These are phyloP conservation scores for Populus tremula DNA, from an alignment of 345 rosid genomes.

Conservation along the genomic window DNA sequence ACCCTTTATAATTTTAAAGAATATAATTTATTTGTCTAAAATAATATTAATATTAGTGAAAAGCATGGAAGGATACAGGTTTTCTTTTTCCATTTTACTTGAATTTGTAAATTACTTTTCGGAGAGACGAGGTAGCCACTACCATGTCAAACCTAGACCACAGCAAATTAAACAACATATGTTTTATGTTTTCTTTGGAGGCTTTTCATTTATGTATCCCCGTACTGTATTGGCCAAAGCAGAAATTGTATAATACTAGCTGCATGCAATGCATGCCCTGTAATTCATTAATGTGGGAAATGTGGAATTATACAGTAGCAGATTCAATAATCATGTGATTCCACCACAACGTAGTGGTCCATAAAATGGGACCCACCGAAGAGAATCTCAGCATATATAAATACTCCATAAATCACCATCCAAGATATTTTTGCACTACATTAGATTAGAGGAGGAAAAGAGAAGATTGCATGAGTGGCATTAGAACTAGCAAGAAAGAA, in stretches of 20 bases:
- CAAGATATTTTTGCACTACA: not conserved
- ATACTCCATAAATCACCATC: not conserved
- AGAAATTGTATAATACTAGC: not conserved
- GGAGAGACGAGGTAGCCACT: not conserved
- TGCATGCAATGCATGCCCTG: not conserved
- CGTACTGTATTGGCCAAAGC: not conserved
- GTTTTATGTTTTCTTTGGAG: not conserved
- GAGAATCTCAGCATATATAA: not conserved
- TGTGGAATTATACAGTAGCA: not conserved
- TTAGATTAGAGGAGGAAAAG: not conserved
- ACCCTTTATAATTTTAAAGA: no score
- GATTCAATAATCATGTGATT: conserved; percentile 6
- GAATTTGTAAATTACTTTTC: not conserved
- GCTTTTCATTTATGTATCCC: not conserved
- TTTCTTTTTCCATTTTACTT: not conserved
- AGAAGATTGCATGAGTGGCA: not conserved
- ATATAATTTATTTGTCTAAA: not conserved
- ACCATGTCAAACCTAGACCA: not conserved
- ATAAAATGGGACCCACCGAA: not conserved
- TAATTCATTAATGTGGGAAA: not conserved
- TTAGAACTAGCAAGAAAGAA: not conserved
- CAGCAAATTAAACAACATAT: not conserved
- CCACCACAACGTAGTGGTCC: not conserved
- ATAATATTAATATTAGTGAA: not conserved
- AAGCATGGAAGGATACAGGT: not conserved